A percentile compares a stretch with the other conserved stretches of the same genome.
These are phyloP conservation scores for Aureobasidium namibiae DNA, from an alignment of 2,329 filamentous ascomycete genomes.

Conservation along the genomic window DNA sequence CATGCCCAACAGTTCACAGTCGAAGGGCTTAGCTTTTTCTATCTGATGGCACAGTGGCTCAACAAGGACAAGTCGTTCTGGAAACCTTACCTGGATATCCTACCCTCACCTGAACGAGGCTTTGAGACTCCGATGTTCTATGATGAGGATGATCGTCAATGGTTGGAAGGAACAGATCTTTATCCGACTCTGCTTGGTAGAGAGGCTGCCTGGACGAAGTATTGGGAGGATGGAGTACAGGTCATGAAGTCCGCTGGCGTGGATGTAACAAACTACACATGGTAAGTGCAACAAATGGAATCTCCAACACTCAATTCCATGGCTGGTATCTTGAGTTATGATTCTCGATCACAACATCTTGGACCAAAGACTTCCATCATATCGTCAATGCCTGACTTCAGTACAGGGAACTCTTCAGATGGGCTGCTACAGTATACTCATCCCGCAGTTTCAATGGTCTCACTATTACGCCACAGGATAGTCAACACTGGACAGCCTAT, in stretches of 20 bases:
- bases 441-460: slow-evolving; percentile 44
- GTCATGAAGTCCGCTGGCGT: slow-evolving; percentile 24
- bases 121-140: slow-evolving; percentile 28
- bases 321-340: neutral
- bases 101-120: slow-evolving; percentile 25
- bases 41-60: slow-evolving; percentile 28
- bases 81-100: slow-evolving; percentile 28
- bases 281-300: slow-evolving; percentile 26
- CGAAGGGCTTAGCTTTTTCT: slow-evolving; percentile 29
- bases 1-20: slow-evolving; percentile 21
- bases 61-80: slow-evolving; percentile 27
- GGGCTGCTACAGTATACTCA: slow-evolving; percentile 45
- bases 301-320: neutral
- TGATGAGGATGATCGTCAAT: slow-evolving; percentile 24
- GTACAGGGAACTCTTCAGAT: slow-evolving; percentile 39
- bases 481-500: slow-evolving; percentile 30
- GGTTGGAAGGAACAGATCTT: slow-evolving; percentile 29
- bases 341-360: neutral
- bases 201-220: slow-evolving; percentile 27
- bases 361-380: neutral
- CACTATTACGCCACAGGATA: slow-evolving; percentile 25
- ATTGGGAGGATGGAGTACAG: slow-evolving; percentile 28
- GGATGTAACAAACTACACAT: slow-evolving; percentile 31
- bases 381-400: neutral
- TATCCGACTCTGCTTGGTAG: slow-evolving; percentile 24